Conservation (phyloP, 371 early-diverging fungal species). For the Mortierella sp. region DNA sequence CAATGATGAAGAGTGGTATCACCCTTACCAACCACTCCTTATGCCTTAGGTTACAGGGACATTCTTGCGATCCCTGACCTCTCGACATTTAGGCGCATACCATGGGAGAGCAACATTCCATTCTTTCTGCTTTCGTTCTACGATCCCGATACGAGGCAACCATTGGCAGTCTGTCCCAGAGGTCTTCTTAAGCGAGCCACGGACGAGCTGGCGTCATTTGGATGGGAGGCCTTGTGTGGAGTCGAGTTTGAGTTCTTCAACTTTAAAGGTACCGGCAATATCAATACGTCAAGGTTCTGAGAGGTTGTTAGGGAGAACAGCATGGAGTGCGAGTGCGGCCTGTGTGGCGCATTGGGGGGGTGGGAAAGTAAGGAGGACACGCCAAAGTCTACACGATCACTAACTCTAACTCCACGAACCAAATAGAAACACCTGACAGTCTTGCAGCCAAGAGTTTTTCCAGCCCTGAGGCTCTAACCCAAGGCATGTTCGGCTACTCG, state of each 20-base stretch:
- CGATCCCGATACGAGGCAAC: conserved; percentile 64
- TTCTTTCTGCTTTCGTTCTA: conserved; percentile 78
- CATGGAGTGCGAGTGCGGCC: background rate
- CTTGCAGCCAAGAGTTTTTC: conserved; percentile 68
- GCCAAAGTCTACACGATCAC: background rate
- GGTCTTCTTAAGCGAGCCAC: conserved; percentile 66
- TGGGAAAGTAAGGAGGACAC: background rate
- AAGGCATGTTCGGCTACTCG: conserved; percentile 89
- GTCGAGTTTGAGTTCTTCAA: conserved; percentile 88
- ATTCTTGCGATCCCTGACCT: conserved; percentile 78
- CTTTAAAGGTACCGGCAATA: conserved; percentile 70
- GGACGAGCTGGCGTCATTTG: conserved; percentile 52
- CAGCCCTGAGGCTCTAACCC: conserved; percentile 67
- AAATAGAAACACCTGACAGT: conserved; percentile 78
- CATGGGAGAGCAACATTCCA: conserved; percentile 83
- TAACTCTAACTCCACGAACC: background rate
- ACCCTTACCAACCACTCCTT: no score
- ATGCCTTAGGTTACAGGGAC: conserved; percentile 64
- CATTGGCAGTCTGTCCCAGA: conserved; percentile 77
- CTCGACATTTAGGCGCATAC: conserved; percentile 73
- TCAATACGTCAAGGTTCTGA: no score
- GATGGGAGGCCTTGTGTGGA: conserved; percentile 73
- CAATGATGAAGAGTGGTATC: no score
- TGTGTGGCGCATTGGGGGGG: background rate
- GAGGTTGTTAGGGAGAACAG: background rate